A percentile compares a stretch with the other conserved stretches of the same genome.
phyloP scores from a whole-genome alignment of 768 basidiomycete species.

The Boletus insuetus region DNA sequence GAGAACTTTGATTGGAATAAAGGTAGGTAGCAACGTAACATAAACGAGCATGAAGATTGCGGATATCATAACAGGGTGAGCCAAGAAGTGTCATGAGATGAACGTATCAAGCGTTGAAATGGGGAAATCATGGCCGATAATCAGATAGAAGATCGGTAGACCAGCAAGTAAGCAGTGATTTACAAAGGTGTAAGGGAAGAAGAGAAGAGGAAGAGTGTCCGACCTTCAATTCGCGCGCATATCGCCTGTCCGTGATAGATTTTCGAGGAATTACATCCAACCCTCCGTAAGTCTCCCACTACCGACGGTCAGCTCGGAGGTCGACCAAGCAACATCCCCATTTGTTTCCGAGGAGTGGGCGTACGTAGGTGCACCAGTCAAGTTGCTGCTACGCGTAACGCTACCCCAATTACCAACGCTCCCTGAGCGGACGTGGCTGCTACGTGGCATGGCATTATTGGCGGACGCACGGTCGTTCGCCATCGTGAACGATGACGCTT shows the following conservation, averaged over 20 bases:
- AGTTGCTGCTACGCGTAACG: conserved; percentile 52
- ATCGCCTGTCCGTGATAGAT: conserved; percentile 2
- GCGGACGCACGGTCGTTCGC: conserved; percentile 37
- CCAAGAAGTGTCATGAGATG: conserved; percentile 36
- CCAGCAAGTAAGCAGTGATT: conserved; percentile 8
- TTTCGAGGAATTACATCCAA: conserved; percentile 29
- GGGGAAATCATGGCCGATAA: conserved; percentile 13
- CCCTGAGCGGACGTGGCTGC: conserved; percentile 71
- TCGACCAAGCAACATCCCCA: conserved; percentile 58
- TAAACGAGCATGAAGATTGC: conserved; percentile 39
- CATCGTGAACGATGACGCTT: conserved; percentile 38
- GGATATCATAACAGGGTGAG: conserved; percentile 37
- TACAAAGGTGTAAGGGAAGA: conserved; percentile 3
- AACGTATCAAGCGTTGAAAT: conserved; percentile 24
- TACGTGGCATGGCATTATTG: conserved; percentile 40
- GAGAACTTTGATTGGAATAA: conserved; percentile 43
- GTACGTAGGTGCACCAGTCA: conserved; percentile 48
- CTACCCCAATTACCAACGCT: conserved; percentile 80
- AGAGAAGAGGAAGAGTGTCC: conserved; percentile 37
- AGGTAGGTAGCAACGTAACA: conserved; percentile 37
- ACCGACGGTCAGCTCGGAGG: conserved; percentile 49
- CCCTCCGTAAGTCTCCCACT: conserved; percentile 56
- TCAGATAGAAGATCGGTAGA: conserved; percentile 6
- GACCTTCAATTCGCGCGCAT: conserved; percentile 30
- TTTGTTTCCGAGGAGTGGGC: conserved; percentile 54